These are phyloP conservation scores for Plectosphaerella plurivora DNA, from an alignment of 2,329 filamentous ascomycete genomes.

Conservation along the genomic window DNA sequence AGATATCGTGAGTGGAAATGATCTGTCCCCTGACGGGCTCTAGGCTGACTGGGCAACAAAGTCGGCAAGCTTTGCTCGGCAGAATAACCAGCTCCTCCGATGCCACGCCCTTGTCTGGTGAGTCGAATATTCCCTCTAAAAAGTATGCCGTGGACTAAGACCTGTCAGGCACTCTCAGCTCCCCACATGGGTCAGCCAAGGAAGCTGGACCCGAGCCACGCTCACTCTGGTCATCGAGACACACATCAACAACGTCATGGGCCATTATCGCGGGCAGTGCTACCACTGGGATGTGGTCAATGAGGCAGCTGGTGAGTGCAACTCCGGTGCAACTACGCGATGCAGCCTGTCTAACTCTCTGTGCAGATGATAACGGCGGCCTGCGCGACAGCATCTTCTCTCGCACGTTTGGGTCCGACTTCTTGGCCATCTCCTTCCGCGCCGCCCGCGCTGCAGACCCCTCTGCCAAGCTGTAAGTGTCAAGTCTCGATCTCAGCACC, in stretches of 20 bases:
- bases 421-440: constrained; percentile 39
- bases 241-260: constrained; percentile 41
- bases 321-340: constrained; percentile 17
- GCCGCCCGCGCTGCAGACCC: constrained; percentile 36
- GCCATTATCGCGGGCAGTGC: constrained; percentile 39
- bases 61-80: constrained; percentile 1
- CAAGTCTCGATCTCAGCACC: background rate
- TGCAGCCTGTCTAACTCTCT: constrained; percentile 4
- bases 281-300: constrained; percentile 50
- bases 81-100: constrained; percentile 27
- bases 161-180: constrained; percentile 25
- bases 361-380: constrained; percentile 34
- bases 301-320: constrained; percentile 38
- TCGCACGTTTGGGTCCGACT: constrained; percentile 36
- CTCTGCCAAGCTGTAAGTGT: constrained; percentile 36
- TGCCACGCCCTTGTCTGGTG: constrained; percentile 42
- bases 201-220: constrained; percentile 31
- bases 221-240: constrained; percentile 37
- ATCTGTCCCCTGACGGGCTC: too few relatives aligned
- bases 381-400: constrained; percentile 32
- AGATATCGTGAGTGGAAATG: constrained; percentile 40
- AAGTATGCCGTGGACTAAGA: background rate
- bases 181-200: constrained; percentile 36
- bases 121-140: constrained; percentile 12
- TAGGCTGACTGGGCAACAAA: constrained; percentile 24